A percentile compares a stretch with the other conserved stretches of the same genome.
These are phyloP conservation scores for Globisporangium canariense DNA, from an alignment of 352 stramenopile genomes.

Conservation along the genomic window DNA sequence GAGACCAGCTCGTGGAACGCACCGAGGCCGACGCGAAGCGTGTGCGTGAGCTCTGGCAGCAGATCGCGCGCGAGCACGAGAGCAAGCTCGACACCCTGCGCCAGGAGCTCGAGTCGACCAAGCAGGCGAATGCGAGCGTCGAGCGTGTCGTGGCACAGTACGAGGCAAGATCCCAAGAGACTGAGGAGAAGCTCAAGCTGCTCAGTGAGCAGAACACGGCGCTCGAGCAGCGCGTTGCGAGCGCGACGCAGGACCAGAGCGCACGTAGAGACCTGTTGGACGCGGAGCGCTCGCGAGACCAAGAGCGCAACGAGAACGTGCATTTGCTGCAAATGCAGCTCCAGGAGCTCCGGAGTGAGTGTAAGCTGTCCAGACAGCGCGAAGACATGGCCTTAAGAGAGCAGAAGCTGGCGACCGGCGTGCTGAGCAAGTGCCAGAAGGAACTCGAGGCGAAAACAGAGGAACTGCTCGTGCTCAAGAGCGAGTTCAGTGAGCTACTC, in stretches of 20 bases:
- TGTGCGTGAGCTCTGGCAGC: slow-evolving; percentile 73
- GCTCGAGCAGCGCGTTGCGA: slow-evolving; percentile 37
- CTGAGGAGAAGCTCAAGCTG: slow-evolving; percentile 31
- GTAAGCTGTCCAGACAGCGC: slow-evolving; percentile 38
- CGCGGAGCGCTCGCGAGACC: slow-evolving; percentile 32
- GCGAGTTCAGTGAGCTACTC: slow-evolving; percentile 60
- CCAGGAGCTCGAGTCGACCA: slow-evolving; percentile 35
- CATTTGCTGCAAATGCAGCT: slow-evolving; percentile 34
- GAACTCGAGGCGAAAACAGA: slow-evolving; percentile 40
- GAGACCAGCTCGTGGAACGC: slow-evolving; percentile 56
- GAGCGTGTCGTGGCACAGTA: slow-evolving; percentile 25
- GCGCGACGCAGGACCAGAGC: slow-evolving; percentile 30
- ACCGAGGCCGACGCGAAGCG: slow-evolving; percentile 71
- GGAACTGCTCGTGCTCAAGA: slow-evolving; percentile 54
- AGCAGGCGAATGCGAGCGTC: slow-evolving; percentile 21
- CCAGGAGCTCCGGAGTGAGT: slow-evolving; percentile 39
- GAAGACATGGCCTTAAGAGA: slow-evolving; percentile 45
- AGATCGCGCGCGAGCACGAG: slow-evolving; percentile 71
- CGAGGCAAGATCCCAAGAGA: slow-evolving; percentile 27
- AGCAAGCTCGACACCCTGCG: slow-evolving; percentile 43
- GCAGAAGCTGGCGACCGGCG: slow-evolving; percentile 33
- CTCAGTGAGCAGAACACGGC: slow-evolving; percentile 35
- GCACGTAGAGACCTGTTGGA: slow-evolving; percentile 33
- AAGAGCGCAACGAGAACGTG: slow-evolving; percentile 28
- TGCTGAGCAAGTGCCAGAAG: slow-evolving; percentile 29